A percentile compares a stretch with the other conserved stretches of the same genome.
Conservation (phyloP, 441 rosid genomes). For the Erodium chrysanthum region DNA sequence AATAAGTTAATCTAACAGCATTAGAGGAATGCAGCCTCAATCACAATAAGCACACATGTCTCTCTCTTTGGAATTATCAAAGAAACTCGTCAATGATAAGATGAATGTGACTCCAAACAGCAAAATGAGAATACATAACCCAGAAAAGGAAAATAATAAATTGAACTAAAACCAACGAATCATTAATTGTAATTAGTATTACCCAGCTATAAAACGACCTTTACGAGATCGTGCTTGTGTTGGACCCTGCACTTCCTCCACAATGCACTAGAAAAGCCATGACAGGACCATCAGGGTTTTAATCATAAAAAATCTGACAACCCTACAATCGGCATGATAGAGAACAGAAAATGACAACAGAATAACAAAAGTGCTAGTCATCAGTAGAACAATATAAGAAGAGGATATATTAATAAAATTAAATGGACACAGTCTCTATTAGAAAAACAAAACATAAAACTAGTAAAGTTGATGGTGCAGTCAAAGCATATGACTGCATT, state of each 20-base stretch:
- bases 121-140: not conserved
- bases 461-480: not conserved
- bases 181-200: conserved; percentile 25
- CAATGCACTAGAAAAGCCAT: conserved; percentile 64
- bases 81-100: not conserved
- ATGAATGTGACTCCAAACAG: not conserved
- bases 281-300: conserved; percentile 11
- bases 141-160: conserved; percentile 1
- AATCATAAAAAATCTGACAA: not conserved
- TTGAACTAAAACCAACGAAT: conserved; percentile 7
- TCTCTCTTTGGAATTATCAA: not conserved
- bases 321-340: conserved; percentile 7
- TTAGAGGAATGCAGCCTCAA: not conserved
- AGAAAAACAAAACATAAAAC: not conserved
- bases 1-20: not conserved
- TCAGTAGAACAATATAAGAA: no score
- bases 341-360: not conserved
- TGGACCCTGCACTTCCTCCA: conserved; percentile 97
- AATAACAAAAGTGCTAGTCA: not conserved
- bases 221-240: conserved; percentile 91
- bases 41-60: not conserved
- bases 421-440: not conserved
- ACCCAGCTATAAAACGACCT: conserved; percentile 96
- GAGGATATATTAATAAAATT: not conserved
- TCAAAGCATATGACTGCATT: no score